These are phyloP conservation scores for Vaccinium corymbosum DNA, from an alignment of 148 eudicot species.

Conservation along the genomic window DNA sequence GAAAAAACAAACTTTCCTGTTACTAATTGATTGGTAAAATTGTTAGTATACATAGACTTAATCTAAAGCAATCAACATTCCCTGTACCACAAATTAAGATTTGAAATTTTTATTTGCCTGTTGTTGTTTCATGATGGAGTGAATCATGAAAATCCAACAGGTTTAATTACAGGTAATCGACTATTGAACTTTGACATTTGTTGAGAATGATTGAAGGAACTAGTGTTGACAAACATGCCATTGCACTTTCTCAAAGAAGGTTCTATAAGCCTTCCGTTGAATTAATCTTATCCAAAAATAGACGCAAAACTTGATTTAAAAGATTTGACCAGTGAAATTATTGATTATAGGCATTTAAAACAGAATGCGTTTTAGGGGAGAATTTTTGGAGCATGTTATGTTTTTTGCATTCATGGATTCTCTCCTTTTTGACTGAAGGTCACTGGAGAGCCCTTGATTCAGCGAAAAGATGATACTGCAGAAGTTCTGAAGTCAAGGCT, in stretches of 20 bases:
- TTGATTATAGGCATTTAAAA: not conserved
- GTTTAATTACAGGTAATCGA: not conserved
- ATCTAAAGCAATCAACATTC: conserved; percentile 3
- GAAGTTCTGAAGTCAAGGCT: conserved; percentile 88
- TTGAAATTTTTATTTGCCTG: not conserved
- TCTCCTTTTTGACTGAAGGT: conserved; percentile 39
- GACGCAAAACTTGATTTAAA: not conserved
- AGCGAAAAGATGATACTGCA: conserved; percentile 93
- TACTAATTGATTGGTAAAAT: not conserved
- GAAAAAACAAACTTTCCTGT: no score
- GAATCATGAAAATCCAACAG: not conserved
- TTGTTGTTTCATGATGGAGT: not conserved
- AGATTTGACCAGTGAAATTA: not conserved
- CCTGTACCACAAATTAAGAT: not conserved
- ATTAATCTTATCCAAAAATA: not conserved
- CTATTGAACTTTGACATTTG: not conserved
- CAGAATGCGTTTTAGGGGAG: not conserved
- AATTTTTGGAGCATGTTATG: not conserved
- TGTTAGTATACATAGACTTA: not conserved
- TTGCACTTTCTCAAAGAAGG: not conserved
- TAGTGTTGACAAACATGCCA: not conserved
- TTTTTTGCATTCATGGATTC: not conserved
- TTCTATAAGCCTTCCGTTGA: not conserved
- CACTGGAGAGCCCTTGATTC: conserved; percentile 92
- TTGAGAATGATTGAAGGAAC: not conserved